These are phyloP conservation scores for Aspergillus tamarii DNA, from an alignment of 2,329 filamentous ascomycete genomes.

Conservation along the genomic window DNA sequence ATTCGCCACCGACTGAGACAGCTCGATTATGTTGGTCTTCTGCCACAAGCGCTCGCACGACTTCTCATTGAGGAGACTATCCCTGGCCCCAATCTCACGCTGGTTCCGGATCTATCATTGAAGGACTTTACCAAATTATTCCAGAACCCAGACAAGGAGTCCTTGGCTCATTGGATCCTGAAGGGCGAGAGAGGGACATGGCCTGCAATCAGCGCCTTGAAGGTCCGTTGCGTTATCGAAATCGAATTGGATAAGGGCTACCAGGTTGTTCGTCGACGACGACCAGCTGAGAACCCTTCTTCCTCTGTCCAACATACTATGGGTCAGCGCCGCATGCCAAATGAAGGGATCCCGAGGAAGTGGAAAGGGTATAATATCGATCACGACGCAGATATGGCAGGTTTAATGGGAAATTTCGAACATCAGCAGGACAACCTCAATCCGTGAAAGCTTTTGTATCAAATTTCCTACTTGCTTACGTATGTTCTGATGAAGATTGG, in stretches of 20 bases:
- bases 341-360: slow-evolving; percentile 32
- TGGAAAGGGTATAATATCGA: slow-evolving; percentile 27
- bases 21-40: slow-evolving; percentile 73
- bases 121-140: slow-evolving; percentile 76
- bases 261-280: slow-evolving; percentile 67
- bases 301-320: slow-evolving; percentile 8
- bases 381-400: slow-evolving; percentile 16
- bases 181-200: slow-evolving; percentile 86
- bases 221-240: slow-evolving; percentile 81
- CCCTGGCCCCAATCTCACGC: slow-evolving; percentile 74
- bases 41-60: slow-evolving; percentile 70
- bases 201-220: slow-evolving; percentile 82
- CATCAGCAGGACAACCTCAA: slow-evolving; percentile 15
- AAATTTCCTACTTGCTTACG: neutral
- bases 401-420: slow-evolving; percentile 21
- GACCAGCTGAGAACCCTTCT: slow-evolving; percentile 32
- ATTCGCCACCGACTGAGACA: slow-evolving; percentile 79
- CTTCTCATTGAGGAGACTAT: slow-evolving; percentile 83
- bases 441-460: neutral
- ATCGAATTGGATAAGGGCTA: slow-evolving; percentile 86
- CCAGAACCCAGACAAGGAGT: slow-evolving; percentile 77
- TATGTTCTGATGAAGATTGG: neutral
- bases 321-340: slow-evolving; percentile 22
- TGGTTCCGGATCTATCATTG: slow-evolving; percentile 77
- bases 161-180: slow-evolving; percentile 81